phyloP scores from a whole-genome alignment of 2,329 filamentous ascomycete genomes.

The Trichoderma afroharzianum region DNA sequence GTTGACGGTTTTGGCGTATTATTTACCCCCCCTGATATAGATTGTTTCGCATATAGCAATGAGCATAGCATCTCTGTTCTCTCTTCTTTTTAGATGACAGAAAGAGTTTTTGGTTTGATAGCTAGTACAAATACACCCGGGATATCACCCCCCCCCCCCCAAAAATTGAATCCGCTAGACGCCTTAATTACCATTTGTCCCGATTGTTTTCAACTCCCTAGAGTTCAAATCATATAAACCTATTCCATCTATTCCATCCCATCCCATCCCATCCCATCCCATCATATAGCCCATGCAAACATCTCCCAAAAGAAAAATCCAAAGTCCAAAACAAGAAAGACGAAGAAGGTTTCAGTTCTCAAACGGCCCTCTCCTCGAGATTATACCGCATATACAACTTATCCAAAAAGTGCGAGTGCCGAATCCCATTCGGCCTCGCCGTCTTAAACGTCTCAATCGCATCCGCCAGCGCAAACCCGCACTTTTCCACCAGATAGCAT shows the following conservation, averaged over 20 bases:
- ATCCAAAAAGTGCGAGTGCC: constrained; percentile 85
- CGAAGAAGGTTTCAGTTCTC: background rate
- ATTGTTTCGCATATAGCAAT: background rate
- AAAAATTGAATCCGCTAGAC: background rate
- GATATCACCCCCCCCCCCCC: no score
- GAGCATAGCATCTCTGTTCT: background rate
- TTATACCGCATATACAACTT: constrained; percentile 74
- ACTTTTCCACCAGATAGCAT: constrained; percentile 82
- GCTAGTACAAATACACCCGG: background rate
- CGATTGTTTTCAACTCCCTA: background rate
- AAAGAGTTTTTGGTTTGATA: background rate
- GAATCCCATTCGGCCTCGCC: constrained; percentile 75
- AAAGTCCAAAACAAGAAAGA: background rate
- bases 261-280: background rate
- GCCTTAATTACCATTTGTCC: background rate
- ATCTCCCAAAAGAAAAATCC: background rate
- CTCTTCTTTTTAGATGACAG: background rate
- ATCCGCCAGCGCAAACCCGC: constrained; percentile 66
- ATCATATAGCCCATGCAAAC: background rate
- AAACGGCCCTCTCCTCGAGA: constrained; percentile 22
- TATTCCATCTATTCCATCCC: constrained; percentile 7
- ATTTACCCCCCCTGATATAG: background rate
- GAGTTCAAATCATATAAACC: background rate
- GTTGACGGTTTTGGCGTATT: background rate
- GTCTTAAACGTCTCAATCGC: constrained; percentile 76